These are phyloP conservation scores for Pneumocystis sp. DNA, from an alignment of 1,139 yeast genomes.

Conservation along the genomic window DNA sequence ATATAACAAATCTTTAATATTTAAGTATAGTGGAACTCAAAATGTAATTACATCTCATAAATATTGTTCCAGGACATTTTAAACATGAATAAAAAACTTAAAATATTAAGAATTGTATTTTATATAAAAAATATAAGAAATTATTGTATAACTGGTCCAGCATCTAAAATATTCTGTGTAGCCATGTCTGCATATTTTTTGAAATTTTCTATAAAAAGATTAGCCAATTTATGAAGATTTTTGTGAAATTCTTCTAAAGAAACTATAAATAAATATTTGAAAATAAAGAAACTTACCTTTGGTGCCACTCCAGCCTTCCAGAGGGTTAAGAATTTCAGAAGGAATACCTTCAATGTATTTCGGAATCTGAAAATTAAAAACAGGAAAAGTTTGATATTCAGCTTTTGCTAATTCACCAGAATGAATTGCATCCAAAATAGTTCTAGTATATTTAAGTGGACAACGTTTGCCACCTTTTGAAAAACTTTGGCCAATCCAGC, in stretches of 20 bases:
- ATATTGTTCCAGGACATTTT: background rate
- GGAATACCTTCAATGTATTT: conserved; percentile 73
- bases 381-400: conserved; percentile 71
- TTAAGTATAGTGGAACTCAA: background rate
- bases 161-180: conserved; percentile 74
- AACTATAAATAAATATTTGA: background rate
- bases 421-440: conserved; percentile 88
- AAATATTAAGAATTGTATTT: background rate
- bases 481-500: conserved; percentile 95
- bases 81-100: background rate
- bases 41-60: background rate
- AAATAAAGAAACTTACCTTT: conserved; percentile 18
- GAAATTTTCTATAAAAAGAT: conserved; percentile 72
- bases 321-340: conserved; percentile 69
- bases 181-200: conserved; percentile 71
- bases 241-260: conserved; percentile 29
- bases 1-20: background rate
- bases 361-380: conserved; percentile 81
- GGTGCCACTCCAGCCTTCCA: conserved; percentile 58
- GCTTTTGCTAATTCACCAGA: conserved; percentile 71
- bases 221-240: conserved; percentile 64
- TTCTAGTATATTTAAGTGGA: conserved; percentile 94
- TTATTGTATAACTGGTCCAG: conserved; percentile 48
- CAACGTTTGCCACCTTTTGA: conserved; percentile 93
- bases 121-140: background rate